These are phyloP conservation scores for Austroboletus eburneus DNA, from an alignment of 768 basidiomycete genomes.

Conservation along the genomic window DNA sequence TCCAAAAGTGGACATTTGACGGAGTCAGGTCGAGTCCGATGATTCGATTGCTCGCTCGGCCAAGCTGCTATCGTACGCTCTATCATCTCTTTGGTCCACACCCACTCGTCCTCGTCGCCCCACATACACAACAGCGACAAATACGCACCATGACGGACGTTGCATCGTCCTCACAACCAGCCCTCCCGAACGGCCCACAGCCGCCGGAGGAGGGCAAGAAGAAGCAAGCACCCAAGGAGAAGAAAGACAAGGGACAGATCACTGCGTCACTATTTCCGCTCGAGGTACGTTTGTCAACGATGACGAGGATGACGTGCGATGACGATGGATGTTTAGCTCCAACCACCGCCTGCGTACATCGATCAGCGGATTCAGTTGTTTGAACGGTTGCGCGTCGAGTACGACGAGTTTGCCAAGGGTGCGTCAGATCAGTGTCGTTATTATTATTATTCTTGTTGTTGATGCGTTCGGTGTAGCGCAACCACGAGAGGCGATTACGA, in stretches of 20 bases:
- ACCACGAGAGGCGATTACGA: constrained; percentile 74
- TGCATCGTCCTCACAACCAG: constrained; percentile 52
- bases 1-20: constrained; percentile 23
- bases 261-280: constrained; percentile 49
- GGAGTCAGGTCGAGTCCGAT: constrained; percentile 26
- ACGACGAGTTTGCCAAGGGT: constrained; percentile 81
- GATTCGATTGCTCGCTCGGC: constrained; percentile 34
- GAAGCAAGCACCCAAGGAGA: constrained; percentile 37
- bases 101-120: constrained; percentile 2
- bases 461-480: constrained; percentile 45
- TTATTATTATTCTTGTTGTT: too few species aligned
- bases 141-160: constrained; percentile 44
- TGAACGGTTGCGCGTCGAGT: constrained; percentile 78
- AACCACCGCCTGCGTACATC: constrained; percentile 83
- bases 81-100: constrained; percentile 12
- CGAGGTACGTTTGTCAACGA: constrained; percentile 42
- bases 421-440: too few species aligned
- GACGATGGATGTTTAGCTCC: constrained; percentile 43
- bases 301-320: neutral
- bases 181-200: constrained; percentile 41
- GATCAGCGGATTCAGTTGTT: constrained; percentile 88
- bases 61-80: constrained; percentile 23
- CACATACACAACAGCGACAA: neutral
- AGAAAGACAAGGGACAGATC: constrained; percentile 34
- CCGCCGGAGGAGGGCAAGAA: constrained; percentile 35